A percentile compares a stretch with the other conserved stretches of the same genome.
Evolutionary conservation across 805 yeast species (phyloP).

Genomic region (Suhomyces sp.): DNA sequence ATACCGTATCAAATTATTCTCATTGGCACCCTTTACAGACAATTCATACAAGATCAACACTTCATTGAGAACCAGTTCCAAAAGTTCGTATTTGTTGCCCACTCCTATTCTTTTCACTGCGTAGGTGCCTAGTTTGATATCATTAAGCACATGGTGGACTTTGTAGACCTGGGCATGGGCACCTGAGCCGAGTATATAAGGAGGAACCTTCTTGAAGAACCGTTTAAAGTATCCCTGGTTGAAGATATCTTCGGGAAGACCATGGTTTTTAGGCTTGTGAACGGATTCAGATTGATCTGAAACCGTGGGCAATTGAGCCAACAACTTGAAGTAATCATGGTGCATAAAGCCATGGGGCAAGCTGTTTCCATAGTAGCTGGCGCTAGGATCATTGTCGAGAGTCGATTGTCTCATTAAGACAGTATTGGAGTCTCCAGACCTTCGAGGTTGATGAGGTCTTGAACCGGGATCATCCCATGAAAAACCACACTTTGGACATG

Average conservation of each 20-base stretch:
- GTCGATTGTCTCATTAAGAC: neutral
- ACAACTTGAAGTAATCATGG: constrained; percentile 36
- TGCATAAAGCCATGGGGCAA: constrained; percentile 27
- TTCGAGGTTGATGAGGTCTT: neutral
- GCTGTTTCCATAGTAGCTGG: neutral
- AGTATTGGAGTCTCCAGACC: constrained; percentile 3
- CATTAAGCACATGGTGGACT: constrained; percentile 78
- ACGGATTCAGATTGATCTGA: constrained; percentile 3
- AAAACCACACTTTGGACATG: constrained; percentile 35
- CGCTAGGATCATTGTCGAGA: too few relatives aligned
- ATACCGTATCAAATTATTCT: constrained; percentile 68
- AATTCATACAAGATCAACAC: constrained; percentile 67
- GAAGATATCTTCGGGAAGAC: constrained; percentile 46
- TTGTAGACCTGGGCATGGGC: constrained; percentile 82
- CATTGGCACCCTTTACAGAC: constrained; percentile 43
- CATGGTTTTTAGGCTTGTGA: too few relatives aligned
- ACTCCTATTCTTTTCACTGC: constrained; percentile 85
- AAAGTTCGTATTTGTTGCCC: constrained; percentile 70
- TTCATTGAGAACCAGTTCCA: constrained; percentile 70
- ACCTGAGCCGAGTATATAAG: constrained; percentile 67
- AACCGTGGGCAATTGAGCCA: constrained; percentile 25
- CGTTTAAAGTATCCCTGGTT: constrained; percentile 79
- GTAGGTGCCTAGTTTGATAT: constrained; percentile 69
- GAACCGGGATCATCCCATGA: constrained; percentile 18
- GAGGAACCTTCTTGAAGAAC: constrained; percentile 61